Evolutionary conservation across 805 yeast species (phyloP).

Genomic region (Maudiozyma bulderi): DNA sequence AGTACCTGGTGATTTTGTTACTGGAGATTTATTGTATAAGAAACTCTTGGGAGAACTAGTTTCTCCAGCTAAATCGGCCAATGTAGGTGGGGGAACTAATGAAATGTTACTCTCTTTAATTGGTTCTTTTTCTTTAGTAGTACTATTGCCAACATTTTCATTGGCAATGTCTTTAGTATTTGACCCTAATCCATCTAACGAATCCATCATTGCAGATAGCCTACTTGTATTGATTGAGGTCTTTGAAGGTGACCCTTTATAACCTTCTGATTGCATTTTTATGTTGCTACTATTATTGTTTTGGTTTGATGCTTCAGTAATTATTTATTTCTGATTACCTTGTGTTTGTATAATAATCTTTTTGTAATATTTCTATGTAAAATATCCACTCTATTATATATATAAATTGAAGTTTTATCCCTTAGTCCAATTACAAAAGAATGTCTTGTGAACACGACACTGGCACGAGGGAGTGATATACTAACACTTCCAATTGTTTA

Average conservation of each 20-base stretch:
- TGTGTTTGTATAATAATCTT: neutral
- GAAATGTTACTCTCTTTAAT: too few species aligned
- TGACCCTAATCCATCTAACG: conserved; percentile 7
- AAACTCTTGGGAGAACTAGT: neutral
- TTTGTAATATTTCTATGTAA: too few species aligned
- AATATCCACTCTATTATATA: too few species aligned
- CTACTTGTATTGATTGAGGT: conserved; percentile 17
- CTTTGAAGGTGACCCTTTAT: conserved; percentile 9
- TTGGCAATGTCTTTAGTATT: neutral
- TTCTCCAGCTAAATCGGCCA: neutral
- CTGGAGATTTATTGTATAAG: neutral
- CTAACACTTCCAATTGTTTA: too few species aligned
- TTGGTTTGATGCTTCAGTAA: neutral
- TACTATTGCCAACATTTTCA: neutral
- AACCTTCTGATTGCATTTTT: conserved; percentile 3
- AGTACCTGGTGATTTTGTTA: neutral
- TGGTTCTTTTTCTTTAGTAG: neutral
- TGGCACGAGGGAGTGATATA: too few species aligned
- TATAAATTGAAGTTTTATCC: too few species aligned
- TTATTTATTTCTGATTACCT: neutral
- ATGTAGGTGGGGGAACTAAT: neutral
- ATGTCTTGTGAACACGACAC: too few species aligned
- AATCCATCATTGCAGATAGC: conserved; percentile 23
- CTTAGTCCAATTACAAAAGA: too few species aligned
- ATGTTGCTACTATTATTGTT: too few species aligned